Evolutionary conservation across 2,329 filamentous ascomycete species (phyloP), one percentile per base, ranked within the genome.

Genomic region (Botrytis hyacinthi): DNA sequence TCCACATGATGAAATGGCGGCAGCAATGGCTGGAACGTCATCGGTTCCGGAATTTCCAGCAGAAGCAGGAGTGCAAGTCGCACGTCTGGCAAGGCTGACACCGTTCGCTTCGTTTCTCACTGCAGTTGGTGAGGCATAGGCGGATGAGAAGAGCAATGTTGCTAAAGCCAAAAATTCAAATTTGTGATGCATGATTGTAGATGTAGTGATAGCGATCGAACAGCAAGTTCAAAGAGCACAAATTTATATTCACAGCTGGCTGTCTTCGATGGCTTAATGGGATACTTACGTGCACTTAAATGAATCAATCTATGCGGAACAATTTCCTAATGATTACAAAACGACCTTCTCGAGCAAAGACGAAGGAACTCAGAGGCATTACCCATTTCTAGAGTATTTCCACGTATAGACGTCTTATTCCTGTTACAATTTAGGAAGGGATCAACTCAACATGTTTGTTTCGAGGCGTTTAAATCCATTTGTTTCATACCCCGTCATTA

Each of bases 21-120:
- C 79, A 51, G 78, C 76, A 62, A 86, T 86, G 2, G 83, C 83
- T 2, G 85, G 84, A 0, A 82, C 80, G 73, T 86, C 85, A 67
- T 86, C 84, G 0, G 76, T 80, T 1, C 79, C 80, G 32, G 75
- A 26, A 51, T 74, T 46, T 32, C 72, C 75, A 37, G 71, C 74
- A 26, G 76, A 75, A 14, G 73, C 71, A 35, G 77, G 76, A 42
- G 78, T 79, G 42, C 77, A 79, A 60, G 72, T 73, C 46, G 77
- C 77, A 62, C 77, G 75, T 59, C 74, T 77, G n/a, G 74, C 73
- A n/a, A 76, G 51, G 44, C 12, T 51, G 26, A 51, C 37, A 14
- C 59, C 32, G 20, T 66, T 66, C 35, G 35, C 44, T 40, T 59
- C 60, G 4, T 54, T 48, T 22, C 37, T 69, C 16, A 35, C 29